These are phyloP conservation scores for Colletotrichum sojae DNA, from an alignment of 2,329 filamentous ascomycete species.

Conservation along the genomic window DNA sequence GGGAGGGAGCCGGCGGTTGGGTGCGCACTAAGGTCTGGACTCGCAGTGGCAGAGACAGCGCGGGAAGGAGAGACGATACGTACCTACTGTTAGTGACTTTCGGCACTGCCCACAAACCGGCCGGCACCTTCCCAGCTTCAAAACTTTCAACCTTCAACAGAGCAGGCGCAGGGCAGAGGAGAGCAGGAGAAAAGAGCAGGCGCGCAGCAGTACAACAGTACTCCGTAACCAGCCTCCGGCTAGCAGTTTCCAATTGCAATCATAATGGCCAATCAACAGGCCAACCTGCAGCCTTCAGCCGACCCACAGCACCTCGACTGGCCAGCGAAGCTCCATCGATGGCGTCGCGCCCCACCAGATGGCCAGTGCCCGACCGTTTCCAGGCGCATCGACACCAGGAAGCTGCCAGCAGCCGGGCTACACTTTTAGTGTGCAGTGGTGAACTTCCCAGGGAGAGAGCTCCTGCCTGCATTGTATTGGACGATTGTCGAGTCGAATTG, in stretches of 20 bases:
- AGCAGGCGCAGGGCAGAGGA: no score
- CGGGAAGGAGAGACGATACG: neutral
- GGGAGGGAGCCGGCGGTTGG: constrained; percentile 18
- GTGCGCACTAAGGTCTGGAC: neutral
- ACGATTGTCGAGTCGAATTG: constrained; percentile 23
- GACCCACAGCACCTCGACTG: constrained; percentile 31
- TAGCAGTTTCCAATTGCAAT: constrained; percentile 29
- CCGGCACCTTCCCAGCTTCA: neutral
- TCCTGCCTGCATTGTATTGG: constrained; percentile 7
- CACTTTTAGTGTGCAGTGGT: no score
- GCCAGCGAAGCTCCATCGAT: constrained; percentile 14
- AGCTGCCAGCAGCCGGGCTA: constrained; percentile 9
- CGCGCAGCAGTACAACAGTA: no score
- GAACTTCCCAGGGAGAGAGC: neutral
- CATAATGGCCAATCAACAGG: constrained; percentile 10
- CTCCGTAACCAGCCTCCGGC: neutral
- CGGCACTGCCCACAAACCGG: constrained; percentile 24
- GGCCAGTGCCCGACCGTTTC: constrained; percentile 29
- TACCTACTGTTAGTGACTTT: no score
- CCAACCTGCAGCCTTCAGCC: constrained; percentile 3
- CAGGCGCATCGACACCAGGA: constrained; percentile 37
- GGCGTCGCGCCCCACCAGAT: neutral
- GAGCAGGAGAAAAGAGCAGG: no score
- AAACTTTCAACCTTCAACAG: no score
- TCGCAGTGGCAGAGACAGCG: neutral